phyloP scores from a whole-genome alignment of 805 yeast species.

The Candida krabiensis region DNA sequence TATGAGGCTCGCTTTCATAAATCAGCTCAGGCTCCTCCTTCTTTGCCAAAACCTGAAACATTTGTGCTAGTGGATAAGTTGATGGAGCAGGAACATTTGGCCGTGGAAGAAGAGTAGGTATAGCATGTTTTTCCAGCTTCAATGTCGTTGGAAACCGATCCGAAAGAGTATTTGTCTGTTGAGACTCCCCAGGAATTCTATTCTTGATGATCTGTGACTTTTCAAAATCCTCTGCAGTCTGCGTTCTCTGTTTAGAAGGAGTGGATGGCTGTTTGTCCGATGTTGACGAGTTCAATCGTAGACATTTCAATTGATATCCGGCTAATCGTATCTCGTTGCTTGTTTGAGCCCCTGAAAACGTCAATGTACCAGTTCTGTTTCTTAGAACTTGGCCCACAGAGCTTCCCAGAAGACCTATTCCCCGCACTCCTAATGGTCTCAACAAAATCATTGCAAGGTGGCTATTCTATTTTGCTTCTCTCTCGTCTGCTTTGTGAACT shows the following conservation, averaged over 20 bases:
- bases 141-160: constrained; percentile 62
- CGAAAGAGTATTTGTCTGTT: constrained; percentile 45
- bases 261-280: constrained; percentile 2
- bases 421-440: constrained; percentile 3
- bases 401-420: neutral
- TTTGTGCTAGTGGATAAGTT: constrained; percentile 56
- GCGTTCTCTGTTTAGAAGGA: constrained; percentile 1
- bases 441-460: constrained; percentile 1
- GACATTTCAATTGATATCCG: neutral
- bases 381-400: too few species aligned
- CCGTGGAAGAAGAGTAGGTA: constrained; percentile 68
- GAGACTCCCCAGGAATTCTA: constrained; percentile 58
- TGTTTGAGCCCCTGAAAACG: too few species aligned
- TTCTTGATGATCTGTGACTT: constrained; percentile 32
- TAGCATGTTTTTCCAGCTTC: constrained; percentile 61
- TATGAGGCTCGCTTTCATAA: constrained; percentile 83
- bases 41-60: constrained; percentile 51
- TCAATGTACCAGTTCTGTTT: too few species aligned
- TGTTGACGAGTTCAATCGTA: constrained; percentile 6
- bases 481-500: too few species aligned
- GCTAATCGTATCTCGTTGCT: too few species aligned
- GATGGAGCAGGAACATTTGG: constrained; percentile 79
- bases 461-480: too few species aligned
- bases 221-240: constrained; percentile 25
- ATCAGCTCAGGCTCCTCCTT: constrained; percentile 68